Percentiles rank a stretch among this genome's conserved stretches.
Conservation (phyloP, 2,329 filamentous ascomycete genomes). For the Fusarium sp. region DNA sequence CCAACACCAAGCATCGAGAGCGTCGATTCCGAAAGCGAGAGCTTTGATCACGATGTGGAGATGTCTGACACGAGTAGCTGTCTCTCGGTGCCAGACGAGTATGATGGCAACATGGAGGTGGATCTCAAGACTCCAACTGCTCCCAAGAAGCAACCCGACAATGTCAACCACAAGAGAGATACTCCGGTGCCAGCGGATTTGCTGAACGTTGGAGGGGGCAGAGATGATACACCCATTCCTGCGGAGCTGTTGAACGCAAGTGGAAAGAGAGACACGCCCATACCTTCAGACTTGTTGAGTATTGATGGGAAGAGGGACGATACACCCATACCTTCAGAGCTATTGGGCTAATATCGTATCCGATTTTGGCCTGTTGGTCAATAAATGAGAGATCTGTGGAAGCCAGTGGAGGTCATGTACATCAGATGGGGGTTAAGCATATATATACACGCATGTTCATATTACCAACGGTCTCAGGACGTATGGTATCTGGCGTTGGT, state of each 20-base stretch:
- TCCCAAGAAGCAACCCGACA: conserved; percentile 5
- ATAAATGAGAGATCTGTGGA: background rate
- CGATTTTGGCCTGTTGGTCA: background rate
- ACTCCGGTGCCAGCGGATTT: conserved; percentile 34
- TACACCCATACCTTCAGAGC: background rate
- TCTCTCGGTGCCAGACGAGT: conserved; percentile 45
- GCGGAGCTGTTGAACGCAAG: background rate
- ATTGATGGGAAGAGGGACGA: background rate
- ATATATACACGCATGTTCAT: conserved; percentile 13
- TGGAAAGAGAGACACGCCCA: background rate
- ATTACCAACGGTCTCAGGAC: conserved; percentile 3
- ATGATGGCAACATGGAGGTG: conserved; percentile 47
- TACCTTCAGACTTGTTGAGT: background rate
- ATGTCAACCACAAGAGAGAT: conserved; percentile 15
- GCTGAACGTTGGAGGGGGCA: background rate
- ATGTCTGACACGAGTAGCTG: conserved; percentile 61
- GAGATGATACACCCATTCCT: background rate
- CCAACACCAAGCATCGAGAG: conserved; percentile 56
- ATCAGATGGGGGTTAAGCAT: background rate
- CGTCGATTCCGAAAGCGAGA: conserved; percentile 44
- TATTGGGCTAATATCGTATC: background rate
- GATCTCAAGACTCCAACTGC: conserved; percentile 55
- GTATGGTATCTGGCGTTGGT: conserved; percentile 14
- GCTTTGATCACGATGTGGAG: conserved; percentile 58
- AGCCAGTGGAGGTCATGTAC: background rate